These are phyloP conservation scores for Cyberlindnera veronae DNA, from an alignment of 805 yeast species.

Conservation along the genomic window DNA sequence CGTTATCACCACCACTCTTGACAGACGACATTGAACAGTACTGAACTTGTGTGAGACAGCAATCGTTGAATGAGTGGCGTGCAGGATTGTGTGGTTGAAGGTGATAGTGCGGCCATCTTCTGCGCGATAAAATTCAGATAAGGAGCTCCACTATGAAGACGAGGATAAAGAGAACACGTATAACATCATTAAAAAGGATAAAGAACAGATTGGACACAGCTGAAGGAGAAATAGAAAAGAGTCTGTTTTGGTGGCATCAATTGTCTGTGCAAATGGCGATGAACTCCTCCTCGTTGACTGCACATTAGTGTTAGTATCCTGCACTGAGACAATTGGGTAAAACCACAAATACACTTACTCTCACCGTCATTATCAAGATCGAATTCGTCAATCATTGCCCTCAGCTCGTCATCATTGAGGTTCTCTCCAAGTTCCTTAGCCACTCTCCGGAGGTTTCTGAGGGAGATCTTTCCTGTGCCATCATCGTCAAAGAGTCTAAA, in stretches of 20 bases:
- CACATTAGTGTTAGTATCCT: constrained; percentile 2
- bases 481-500: constrained; percentile 88
- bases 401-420: constrained; percentile 84
- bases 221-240: no score
- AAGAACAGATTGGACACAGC: no score
- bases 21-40: no score
- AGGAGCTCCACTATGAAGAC: no score
- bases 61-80: no score
- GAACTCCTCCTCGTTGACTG: constrained; percentile 78
- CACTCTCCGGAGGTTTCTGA: constrained; percentile 80
- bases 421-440: constrained; percentile 93
- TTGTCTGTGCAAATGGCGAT: constrained; percentile 82
- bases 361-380: constrained; percentile 96
- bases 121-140: no score
- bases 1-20: no score
- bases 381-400: constrained; percentile 97
- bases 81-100: no score
- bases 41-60: neutral
- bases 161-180: no score
- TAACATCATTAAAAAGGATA: no score
- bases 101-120: no score
- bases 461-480: constrained; percentile 76
- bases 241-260: constrained; percentile 21
- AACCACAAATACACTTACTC: constrained; percentile 33
- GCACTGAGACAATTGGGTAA: no score